These are phyloP conservation scores for Forsythia viridissima DNA, from an alignment of 257 asterid species.

Conservation along the genomic window DNA sequence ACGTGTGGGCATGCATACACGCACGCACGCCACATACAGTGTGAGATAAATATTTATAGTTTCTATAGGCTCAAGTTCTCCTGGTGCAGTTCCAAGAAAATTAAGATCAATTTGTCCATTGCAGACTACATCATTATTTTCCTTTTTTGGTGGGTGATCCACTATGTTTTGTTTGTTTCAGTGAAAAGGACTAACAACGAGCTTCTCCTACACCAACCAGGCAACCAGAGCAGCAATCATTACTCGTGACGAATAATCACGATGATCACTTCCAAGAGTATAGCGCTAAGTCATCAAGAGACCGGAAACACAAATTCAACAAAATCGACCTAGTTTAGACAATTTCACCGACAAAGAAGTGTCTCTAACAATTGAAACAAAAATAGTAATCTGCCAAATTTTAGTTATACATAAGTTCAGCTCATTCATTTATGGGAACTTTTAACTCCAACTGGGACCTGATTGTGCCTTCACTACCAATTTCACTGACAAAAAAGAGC, in stretches of 20 bases:
- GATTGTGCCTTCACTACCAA: neutral
- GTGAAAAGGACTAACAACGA: constrained; percentile 30
- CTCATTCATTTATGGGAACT: neutral
- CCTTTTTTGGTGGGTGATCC: constrained; percentile 59
- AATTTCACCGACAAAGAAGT: neutral
- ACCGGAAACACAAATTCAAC: neutral
- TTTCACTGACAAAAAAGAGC: neutral
- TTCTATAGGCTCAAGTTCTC: neutral
- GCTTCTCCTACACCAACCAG: constrained; percentile 22
- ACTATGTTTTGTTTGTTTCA: constrained; percentile 51
- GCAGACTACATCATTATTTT: constrained; percentile 35
- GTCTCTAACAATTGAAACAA: neutral
- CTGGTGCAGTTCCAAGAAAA: constrained; percentile 22
- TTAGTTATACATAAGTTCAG: neutral
- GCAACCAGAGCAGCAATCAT: constrained; percentile 35
- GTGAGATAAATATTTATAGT: neutral
- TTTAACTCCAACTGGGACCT: neutral
- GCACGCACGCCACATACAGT: neutral
- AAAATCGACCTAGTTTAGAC: neutral
- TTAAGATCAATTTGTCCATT: constrained; percentile 22
- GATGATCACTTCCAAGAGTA: constrained; percentile 25
- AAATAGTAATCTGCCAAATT: neutral
- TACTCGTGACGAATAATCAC: constrained; percentile 27
- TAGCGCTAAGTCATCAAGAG: neutral
- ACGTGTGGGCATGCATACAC: neutral